Evolutionary conservation across 1,284 basidiomycete species (phyloP), one percentile per base, ranked within the genome.

Genomic region (Microstroma glucosiphilum): DNA sequence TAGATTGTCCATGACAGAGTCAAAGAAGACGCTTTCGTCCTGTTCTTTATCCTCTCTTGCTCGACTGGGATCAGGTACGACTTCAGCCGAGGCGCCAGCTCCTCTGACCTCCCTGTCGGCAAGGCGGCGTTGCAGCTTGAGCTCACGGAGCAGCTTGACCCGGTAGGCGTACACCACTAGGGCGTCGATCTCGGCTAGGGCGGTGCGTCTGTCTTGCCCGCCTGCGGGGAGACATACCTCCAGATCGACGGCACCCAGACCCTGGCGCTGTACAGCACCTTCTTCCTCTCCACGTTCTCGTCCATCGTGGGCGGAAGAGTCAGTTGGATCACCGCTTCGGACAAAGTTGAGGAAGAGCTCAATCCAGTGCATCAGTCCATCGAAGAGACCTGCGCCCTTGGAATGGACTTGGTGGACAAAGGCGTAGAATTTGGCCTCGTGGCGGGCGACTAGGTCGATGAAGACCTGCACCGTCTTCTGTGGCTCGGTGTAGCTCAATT

Each of bases 331-430:
- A 11, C 69, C 67, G 67, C 93, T 91, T n/a, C 93, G 88, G 58
- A 94, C 86, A 64, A 91, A 86, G 49, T 89, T 89, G 68, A 98
- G 84, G 82, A 97, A 97, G 40, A 91, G 86, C 81, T 98, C 93
- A 75, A 96, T 89, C 96, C 96, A 99, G 58, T 85, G 86, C 91
- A 97, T 96, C 64, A 99, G 86, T 62, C 85, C 86, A 75, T 92
- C 90, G 78, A 99, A 99, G 11, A 99, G 84, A 6, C 88, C 89
- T 71, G 93, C 89, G 49, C 96, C 96, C 79, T 97, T 97, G 48
- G 91, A 89, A 78, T 99, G 96, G 4, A 99, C 96, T 75, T 96
- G 96, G 84, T 98, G 92, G 25, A 99, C 94, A 79, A 99, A 99
- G 64, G 84, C 84, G 83, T 98, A 99, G 82, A 98, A 98, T 0